phyloP scores from a whole-genome alignment of 179 eudicot genomes.

The Vitellaria paradoxa region DNA sequence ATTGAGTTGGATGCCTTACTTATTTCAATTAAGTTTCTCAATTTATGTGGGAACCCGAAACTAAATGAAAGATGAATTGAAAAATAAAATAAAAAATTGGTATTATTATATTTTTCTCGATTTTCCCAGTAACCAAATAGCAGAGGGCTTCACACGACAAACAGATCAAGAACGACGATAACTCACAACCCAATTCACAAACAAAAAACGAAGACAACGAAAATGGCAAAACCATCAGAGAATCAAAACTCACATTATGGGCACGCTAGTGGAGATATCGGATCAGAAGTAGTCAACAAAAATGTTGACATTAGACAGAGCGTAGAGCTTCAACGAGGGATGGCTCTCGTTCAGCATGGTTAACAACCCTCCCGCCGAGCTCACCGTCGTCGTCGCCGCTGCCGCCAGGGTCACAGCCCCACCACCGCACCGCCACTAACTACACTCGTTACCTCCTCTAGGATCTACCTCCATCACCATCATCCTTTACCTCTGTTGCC shows the following conservation, averaged over 20 bases:
- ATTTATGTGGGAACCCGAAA: neutral
- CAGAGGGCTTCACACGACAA: neutral
- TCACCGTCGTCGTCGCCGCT: slow-evolving; percentile 67
- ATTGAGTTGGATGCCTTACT: neutral
- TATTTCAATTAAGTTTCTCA: neutral
- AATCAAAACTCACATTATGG: slow-evolving; percentile 49
- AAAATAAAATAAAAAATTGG: neutral
- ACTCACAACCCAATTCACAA: neutral
- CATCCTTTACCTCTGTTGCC: neutral
- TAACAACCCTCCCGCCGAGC: slow-evolving; percentile 75
- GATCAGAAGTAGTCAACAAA: slow-evolving; percentile 82
- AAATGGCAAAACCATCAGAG: neutral
- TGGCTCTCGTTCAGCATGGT: no score
- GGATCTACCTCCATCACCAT: slow-evolving; percentile 23
- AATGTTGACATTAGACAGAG: slow-evolving; percentile 69
- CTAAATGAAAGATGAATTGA: neutral
- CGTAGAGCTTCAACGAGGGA: slow-evolving; percentile 72
- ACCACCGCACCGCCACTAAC: no score
- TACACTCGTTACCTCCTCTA: slow-evolving; percentile 15
- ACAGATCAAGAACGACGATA: neutral
- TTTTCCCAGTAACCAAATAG: neutral
- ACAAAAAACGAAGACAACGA: neutral
- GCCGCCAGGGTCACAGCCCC: slow-evolving; percentile 18
- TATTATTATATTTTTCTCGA: no score
- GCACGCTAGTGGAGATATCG: slow-evolving; percentile 85